phyloP scores from a whole-genome alignment of 768 basidiomycete species.

The Amanita muscaria region DNA sequence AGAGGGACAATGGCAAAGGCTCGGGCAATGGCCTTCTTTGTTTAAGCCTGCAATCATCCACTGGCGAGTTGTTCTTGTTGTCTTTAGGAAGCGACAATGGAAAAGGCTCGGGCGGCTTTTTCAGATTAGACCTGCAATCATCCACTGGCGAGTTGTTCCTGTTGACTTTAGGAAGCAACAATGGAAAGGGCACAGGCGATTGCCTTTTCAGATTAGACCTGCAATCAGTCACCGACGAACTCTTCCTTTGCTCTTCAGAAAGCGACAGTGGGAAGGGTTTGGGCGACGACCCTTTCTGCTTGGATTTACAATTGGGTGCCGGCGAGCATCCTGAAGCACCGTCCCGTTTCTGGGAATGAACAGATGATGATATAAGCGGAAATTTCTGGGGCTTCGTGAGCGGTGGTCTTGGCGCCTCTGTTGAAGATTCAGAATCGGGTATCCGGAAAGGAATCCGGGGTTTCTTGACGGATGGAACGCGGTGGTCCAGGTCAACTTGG shows the following conservation, averaged over 20 bases:
- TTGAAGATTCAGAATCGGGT: neutral
- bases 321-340: conserved; percentile 3
- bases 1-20: conserved; percentile 5
- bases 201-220: no score
- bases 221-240: no score
- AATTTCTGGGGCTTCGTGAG: neutral
- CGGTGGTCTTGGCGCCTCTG: neutral
- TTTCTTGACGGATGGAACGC: neutral
- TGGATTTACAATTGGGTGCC: conserved; percentile 2
- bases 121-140: neutral
- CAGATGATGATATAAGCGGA: neutral
- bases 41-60: conserved; percentile 17
- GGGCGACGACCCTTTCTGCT: neutral
- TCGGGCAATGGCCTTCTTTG: conserved; percentile 25
- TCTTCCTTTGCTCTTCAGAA: no score
- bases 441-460: neutral
- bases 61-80: neutral
- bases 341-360: neutral
- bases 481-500: no score
- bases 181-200: no score
- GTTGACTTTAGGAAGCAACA: no score
- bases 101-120: neutral
- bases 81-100: no score
- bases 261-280: conserved; percentile 4
- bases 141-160: no score